Evolutionary conservation across 208 protist genomes (phyloP).

Genomic region (Acanthamoeba lenticulata): DNA sequence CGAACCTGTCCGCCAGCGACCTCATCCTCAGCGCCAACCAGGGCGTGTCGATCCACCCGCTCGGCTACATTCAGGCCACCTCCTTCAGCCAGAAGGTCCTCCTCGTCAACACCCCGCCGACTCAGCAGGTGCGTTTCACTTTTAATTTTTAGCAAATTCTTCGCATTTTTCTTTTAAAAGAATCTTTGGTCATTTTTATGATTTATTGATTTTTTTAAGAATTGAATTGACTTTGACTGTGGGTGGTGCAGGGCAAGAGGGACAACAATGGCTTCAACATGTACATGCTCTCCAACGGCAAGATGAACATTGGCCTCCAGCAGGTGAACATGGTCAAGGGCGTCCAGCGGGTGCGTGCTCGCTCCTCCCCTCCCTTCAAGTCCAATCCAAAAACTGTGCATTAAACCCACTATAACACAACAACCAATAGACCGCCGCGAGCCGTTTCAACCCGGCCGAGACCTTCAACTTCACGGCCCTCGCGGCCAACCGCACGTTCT

Average conservation of each 20-base stretch:
- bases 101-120: constrained; percentile 15
- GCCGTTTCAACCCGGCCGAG: background rate
- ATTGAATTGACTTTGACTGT: too few species aligned
- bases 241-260: constrained; percentile 15
- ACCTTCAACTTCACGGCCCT: background rate
- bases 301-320: constrained; percentile 52
- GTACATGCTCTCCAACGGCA: constrained; percentile 46
- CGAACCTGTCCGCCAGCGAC: background rate
- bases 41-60: constrained; percentile 35
- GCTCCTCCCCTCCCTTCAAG: background rate
- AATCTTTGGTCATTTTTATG: background rate
- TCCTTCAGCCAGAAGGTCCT: constrained; percentile 42
- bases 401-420: background rate
- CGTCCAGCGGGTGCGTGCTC: background rate
- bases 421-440: background rate
- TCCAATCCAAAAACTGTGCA: background rate
- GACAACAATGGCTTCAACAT: constrained; percentile 64
- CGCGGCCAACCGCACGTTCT: background rate
- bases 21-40: constrained; percentile 55
- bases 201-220: background rate
- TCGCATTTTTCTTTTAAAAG: background rate
- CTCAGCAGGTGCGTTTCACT: too few species aligned
- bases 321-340: background rate
- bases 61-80: constrained; percentile 54
- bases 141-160: too few species aligned